These are phyloP conservation scores for Flueggea neowawraea DNA, from an alignment of 441 rosid genomes.

Conservation along the genomic window DNA sequence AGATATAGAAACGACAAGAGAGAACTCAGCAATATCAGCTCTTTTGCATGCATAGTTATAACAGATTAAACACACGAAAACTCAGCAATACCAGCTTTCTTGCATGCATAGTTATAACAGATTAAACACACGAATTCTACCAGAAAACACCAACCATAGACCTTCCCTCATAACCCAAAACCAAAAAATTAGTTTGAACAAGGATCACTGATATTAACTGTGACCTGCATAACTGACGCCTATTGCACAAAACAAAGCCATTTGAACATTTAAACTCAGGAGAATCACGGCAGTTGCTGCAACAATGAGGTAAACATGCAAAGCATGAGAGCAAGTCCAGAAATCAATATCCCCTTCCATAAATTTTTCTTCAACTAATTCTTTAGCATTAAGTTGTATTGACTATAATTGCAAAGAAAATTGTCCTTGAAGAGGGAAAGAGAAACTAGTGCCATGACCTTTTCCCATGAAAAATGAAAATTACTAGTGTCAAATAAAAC, in stretches of 20 bases:
- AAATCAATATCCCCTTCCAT: neutral
- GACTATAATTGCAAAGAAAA: too few relatives aligned
- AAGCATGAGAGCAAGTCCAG: neutral
- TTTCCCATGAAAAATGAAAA: too few relatives aligned
- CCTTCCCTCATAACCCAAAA: neutral
- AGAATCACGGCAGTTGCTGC: slow-evolving; percentile 74
- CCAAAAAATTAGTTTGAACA: neutral
- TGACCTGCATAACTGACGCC: slow-evolving; percentile 73
- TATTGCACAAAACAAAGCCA: slow-evolving; percentile 75
- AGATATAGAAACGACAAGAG: too few relatives aligned
- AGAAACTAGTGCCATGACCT: too few relatives aligned
- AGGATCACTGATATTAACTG: neutral
- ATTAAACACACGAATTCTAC: neutral
- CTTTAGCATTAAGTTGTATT: too few relatives aligned
- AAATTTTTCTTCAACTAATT: too few relatives aligned
- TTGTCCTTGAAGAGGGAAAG: too few relatives aligned
- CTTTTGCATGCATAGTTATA: slow-evolving; percentile 1
- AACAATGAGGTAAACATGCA: slow-evolving; percentile 20
- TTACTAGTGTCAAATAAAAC: too few relatives aligned
- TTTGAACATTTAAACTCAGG: slow-evolving; percentile 71
- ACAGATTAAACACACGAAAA: neutral
- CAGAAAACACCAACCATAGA: neutral
- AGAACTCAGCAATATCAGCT: too few relatives aligned
- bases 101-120: slow-evolving; percentile 4
- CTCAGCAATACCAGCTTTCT: too few relatives aligned